Base-by-base conservation (phyloP, 139 green algal species). In the Coccomyxa sp. region DNA sequence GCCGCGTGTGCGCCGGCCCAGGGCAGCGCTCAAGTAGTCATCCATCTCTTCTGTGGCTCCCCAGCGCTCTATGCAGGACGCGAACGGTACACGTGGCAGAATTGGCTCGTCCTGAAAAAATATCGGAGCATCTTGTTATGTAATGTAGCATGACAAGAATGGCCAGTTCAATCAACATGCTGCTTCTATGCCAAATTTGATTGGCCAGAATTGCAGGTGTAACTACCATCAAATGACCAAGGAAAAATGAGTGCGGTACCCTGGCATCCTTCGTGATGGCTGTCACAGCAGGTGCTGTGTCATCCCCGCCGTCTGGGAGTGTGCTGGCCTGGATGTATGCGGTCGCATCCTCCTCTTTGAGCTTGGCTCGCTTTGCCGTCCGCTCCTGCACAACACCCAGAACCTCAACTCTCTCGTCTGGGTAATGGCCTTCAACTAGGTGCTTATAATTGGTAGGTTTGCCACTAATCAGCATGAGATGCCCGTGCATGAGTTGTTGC, bases 11-110 rank as follows among this genome's bases (percentile, higher is more conserved):
- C 93, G 91, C 77, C 81, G 81, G n/a, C 90, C 89, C n/a, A 92
- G 82, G 4, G 90, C 92, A 1, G 93, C 88, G 67, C 89, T 95
- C 77, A 90, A 88, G 84, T 98, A 98, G 85, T 96, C 96, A 3
- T 93, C 90, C 21, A 99, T 80, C 30, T 88, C 71, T 59, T 90
- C 91, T 10, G 88, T 83, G 4, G 68, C 91, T 9, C 81, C 88
- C 71, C 93, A 97, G 23, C 79, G 58, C 32, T 91, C 88, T 45
- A 99, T 77, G 90, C 97, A 99, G 4, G 95, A 92, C 1, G 79
- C 68, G 59, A 98, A 96, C 0, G 96, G 94, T 66, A 99, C 95
- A 80, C 87, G 87, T 0, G 90, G 93, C 38, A 92, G 79, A 31
- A 96, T 91, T 9, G 78, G 76, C 74, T 91, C 86, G 23, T 90